Base-by-base conservation (phyloP, 2,329 filamentous ascomycete species). In the Colletotrichum musae region DNA sequence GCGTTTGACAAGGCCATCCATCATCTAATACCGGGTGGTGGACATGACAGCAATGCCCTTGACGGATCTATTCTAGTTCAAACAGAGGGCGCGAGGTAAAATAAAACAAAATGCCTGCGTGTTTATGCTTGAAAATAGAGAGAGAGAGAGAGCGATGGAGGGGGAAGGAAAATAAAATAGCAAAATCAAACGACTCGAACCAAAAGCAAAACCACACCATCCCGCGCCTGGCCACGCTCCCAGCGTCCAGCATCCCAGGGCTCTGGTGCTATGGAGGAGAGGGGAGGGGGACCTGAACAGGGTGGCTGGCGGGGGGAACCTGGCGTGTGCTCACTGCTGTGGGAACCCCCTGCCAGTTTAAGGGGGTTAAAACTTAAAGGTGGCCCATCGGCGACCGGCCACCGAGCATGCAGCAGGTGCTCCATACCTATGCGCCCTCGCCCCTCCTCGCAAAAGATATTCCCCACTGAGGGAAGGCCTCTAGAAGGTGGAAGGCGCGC, bases 401-500 rank as follows among this genome's bases (percentile, higher is more conserved):
- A 69, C 66, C 66, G 66, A 69, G 56, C 66, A 54, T 69, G 66
- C 66, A 66, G 66, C 65, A 64, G n/a, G 39, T 21, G 48, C 32
- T 53, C 48, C 48, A 36, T 36, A 24, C 45, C 15, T 16, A 9
- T 7, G 45, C 45, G 48, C 16, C 32, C 32, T n/a, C n/a, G n/a
- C n/a, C 58, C 48, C 48, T 39, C 59, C 48, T 32, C 16, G 53
- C 53, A 36, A 39, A 16, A 18, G 41, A 58, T 12, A 7, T 13
- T 5, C 65, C 41, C 61, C 61, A 68, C 54, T 58, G 56, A 62
- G 66, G 56, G 62, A 66, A 66, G 28, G 39, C 32, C 62, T 63
- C 59, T 62, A 54, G 59, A 54, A 62, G 48, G 50, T 36, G 32
- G 32, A 36, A 36, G 32, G 32, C 32, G 32, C 48, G 50, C 58